Base-by-base conservation (phyloP, 352 stramenopile species). In the Plasmopara viticola region DNA sequence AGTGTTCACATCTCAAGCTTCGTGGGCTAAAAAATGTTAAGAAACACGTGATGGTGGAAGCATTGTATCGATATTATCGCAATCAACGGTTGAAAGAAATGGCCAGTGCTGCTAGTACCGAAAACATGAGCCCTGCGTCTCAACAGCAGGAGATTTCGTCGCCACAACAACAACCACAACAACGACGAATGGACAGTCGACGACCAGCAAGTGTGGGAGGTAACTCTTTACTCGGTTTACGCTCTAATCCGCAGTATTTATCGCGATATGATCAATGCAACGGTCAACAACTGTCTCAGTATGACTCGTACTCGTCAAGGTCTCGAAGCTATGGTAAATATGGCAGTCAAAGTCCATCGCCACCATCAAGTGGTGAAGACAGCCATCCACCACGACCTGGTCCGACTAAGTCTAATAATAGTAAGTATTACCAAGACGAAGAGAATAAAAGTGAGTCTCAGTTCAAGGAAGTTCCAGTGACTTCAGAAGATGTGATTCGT, bases 21-120 rank as follows among this genome's bases (percentile, higher is more conserved):
- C 79, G 79, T 30, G 79, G 79, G 0, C 65, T 90, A 28, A 90
- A 90, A 67, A 90, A 90, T 53, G 79, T 90, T 17, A 90, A 90
- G 63, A 90, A 90, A 63, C 79, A 90, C 56, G 79, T 90, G 60
- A 90, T 90, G 79, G 79, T 90, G 28, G 79, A 90, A 45, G 79
- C 79, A 31, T 38, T 90, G 17, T 90, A 90, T 45, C 74, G 79
- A 6, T 90, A 86, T 46, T 86, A 90, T 62, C 72, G 76, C 25
- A 87, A 74, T 40, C 73, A 84, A 48, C 72, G 70, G 10, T 66
- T 78, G 1, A 74, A 83, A 63, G 64, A 84, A 15, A 63, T 68
- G n/a, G 60, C 56, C 0, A 43, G 62, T 42, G 56, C 50, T 25
- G 44, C 45, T 1, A 62, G 37, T 20, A 40, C 39, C 2, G 43